A percentile compares a stretch with the other conserved stretches of the same genome.
Evolutionary conservation across 1,284 basidiomycete genomes (phyloP).

Genomic region (Ustilago xerochloae): DNA sequence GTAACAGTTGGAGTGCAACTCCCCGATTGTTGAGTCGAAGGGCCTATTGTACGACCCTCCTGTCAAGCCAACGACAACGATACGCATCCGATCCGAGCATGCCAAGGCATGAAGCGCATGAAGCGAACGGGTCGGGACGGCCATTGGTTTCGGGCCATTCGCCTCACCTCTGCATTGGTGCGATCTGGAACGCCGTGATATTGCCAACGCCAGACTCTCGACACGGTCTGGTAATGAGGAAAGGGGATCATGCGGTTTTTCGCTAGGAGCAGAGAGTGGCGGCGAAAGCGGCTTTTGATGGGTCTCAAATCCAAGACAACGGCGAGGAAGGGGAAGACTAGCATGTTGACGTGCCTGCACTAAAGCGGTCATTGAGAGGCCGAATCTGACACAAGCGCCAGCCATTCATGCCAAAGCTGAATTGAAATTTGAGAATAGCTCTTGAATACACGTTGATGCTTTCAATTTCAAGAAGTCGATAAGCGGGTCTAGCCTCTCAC

Average conservation of each 20-base stretch:
- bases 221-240: neutral
- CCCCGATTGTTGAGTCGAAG: too few species aligned
- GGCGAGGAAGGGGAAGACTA: neutral
- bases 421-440: too few species aligned
- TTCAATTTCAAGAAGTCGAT: too few species aligned
- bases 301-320: conserved; percentile 5
- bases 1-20: too few species aligned
- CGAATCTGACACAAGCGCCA: conserved; percentile 1
- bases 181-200: neutral
- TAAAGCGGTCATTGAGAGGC: neutral
- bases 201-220: neutral
- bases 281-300: neutral
- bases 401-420: neutral
- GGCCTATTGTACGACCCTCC: too few species aligned
- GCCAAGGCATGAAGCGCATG: too few species aligned
- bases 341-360: neutral
- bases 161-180: too few species aligned
- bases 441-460: too few species aligned
- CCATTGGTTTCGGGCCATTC: too few species aligned
- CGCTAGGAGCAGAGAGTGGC: neutral
- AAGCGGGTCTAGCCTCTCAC: neutral
- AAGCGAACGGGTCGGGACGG: too few species aligned
- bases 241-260: neutral
- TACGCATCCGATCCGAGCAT: too few species aligned
- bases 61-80: too few species aligned